These are phyloP conservation scores for Leucogyrophana mollusca DNA, from an alignment of 768 basidiomycete genomes.

Conservation along the genomic window DNA sequence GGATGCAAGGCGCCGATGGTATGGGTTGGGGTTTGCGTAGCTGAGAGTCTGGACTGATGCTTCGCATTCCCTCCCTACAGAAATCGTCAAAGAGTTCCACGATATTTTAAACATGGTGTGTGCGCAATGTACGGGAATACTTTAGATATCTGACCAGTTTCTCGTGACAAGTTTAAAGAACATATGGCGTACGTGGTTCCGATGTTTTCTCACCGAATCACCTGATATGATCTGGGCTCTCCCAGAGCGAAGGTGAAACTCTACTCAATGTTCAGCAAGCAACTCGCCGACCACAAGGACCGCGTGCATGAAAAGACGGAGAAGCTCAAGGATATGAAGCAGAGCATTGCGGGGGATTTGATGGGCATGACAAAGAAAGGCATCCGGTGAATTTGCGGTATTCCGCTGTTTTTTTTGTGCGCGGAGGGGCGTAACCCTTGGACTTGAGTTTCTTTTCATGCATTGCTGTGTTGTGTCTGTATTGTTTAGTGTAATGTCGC, in stretches of 20 bases:
- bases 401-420: too few species aligned
- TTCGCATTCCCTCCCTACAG: constrained; percentile 16
- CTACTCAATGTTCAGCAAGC: constrained; percentile 6
- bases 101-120: background rate
- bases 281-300: background rate
- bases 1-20: constrained; percentile 30
- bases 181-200: constrained; percentile 21
- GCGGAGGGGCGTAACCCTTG: too few species aligned
- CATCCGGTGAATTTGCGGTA: too few species aligned
- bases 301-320: background rate
- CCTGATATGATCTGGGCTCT: constrained; percentile 19
- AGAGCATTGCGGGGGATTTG: background rate
- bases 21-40: constrained; percentile 1
- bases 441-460: too few species aligned
- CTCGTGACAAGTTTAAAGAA: constrained; percentile 26
- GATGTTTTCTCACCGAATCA: too few species aligned
- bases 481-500: too few species aligned
- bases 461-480: too few species aligned
- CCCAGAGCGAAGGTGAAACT: constrained; percentile 17
- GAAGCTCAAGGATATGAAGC: background rate
- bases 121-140: background rate
- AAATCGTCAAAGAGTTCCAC: constrained; percentile 3
- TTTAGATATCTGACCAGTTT: background rate
- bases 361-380: background rate
- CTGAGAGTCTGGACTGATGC: background rate